Evolutionary conservation across 2,329 filamentous ascomycete species (phyloP), one percentile per base, ranked within the genome.

Genomic region (Sporothrix mexicana): DNA sequence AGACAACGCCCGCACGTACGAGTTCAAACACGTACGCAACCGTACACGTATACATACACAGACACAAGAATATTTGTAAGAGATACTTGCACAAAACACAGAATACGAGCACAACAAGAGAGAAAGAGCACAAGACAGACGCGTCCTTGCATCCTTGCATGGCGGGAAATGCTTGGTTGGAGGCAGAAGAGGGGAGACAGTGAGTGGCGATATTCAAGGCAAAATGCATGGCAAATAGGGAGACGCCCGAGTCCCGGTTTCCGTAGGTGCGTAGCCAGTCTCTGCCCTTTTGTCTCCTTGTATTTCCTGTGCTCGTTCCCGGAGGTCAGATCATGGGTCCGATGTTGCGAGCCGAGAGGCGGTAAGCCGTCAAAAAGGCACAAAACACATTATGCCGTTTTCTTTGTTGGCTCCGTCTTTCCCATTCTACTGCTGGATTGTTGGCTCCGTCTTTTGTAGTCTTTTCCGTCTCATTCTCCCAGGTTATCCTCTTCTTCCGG

Each of bases 81-180:
- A n/a, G n/a, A n/a, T n/a, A n/a, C n/a, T n/a, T n/a, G n/a, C 45
- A 36, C 4, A 8, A 36, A 25, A 8, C 55, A 59, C 23, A 59
- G 10, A 36, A n/a, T n/a, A n/a, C n/a, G 55, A 25, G 20, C 55
- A 36, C 55, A 59, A 59, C 25, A 25, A 36, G 17, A 55, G 20
- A 55, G 17, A 55, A 45, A 13, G n/a, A 43, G 17, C 59, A 47
- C 41, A 64, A 66, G 47, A 12, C 3, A 51, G 23, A 49, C 64
- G 64, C 45, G 64, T 67, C 64, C 64, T 67, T 67, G 45, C 64
- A 67, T 67, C 64, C 45, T 67, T 67, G 45, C 64, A 67, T 67
- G 64, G 64, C 43, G 36, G 3, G 15, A 67, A 36, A 36, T 51
- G 13, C 64, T 67, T 69, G 66, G 66, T 25, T 10, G 17, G 49